These are phyloP conservation scores for Vitis hybrid DNA, from an alignment of 177 flowering plant genomes.

Conservation along the genomic window DNA sequence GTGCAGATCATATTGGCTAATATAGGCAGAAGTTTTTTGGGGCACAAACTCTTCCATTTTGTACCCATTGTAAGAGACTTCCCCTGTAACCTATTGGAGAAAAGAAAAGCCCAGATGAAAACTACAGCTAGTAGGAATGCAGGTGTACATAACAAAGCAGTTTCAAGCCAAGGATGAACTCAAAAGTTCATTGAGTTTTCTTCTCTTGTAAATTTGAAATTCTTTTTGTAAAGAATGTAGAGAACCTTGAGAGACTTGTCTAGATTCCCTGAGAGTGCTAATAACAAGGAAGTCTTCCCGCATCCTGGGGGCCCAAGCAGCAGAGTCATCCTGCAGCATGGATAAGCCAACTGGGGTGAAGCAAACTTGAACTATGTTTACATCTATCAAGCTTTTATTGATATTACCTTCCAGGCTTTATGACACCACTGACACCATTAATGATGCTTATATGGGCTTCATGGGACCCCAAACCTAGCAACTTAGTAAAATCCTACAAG, in stretches of 20 bases:
- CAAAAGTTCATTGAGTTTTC: background rate
- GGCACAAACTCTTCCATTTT: slow-evolving; percentile 59
- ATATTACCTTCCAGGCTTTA: slow-evolving; percentile 57
- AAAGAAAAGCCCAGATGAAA: slow-evolving; percentile 2
- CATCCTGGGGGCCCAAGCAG: slow-evolving; percentile 72
- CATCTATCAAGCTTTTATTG: background rate
- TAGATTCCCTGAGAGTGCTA: slow-evolving; percentile 56
- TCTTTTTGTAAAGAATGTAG: background rate
- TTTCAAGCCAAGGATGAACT: no score
- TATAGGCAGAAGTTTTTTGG: slow-evolving; percentile 65
- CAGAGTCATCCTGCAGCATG: slow-evolving; percentile 54
- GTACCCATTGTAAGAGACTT: slow-evolving; percentile 59
- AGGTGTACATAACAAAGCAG: background rate
- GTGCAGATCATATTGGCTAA: slow-evolving; percentile 68
- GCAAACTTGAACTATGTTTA: no score
- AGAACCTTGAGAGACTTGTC: slow-evolving; percentile 48
- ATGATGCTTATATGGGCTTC: slow-evolving; percentile 45
- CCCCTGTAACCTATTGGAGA: slow-evolving; percentile 40
- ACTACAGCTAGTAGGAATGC: background rate
- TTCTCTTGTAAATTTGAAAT: background rate
- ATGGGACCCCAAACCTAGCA: slow-evolving; percentile 29
- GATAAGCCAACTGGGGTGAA: background rate
- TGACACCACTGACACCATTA: slow-evolving; percentile 48
- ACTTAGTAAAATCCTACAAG: slow-evolving; percentile 32
- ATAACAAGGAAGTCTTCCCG: slow-evolving; percentile 57